Base-by-base conservation (phyloP, 306 rosid genomes). In the Calophaca sinica region DNA sequence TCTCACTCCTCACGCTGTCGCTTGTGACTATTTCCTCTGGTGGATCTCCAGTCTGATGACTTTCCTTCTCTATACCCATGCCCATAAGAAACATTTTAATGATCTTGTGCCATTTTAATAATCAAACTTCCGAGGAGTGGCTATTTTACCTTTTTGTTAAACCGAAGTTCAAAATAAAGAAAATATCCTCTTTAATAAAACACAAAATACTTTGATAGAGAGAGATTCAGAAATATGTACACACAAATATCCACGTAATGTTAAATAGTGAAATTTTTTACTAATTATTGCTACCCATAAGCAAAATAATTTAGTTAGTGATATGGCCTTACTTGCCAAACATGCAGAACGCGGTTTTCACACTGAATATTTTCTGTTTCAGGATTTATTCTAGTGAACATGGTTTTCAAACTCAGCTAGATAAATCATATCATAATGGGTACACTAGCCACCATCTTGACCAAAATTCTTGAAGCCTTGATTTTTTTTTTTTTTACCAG, bases 401-500 rank as follows among this genome's bases (percentile, higher is more conserved):
- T 69, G 55, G 54, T 39, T 61, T 61, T 61, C 35, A 39, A 78
- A 50, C 39, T 38, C 74, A 14, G 58, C 29, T 31, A 13, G 58
- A 66, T 66, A 54, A 41, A 32, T 26, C 15, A 12, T 36, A 36
- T 61, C 39, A 54, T n/a, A 64, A 28, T 53, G 48, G 65, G 7
- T 11, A 14, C 36, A 54, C 14, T 35, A 69, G 52, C 28, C 15
- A 36, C 48, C 65, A 60, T 28, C 54, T 45, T 45, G 62, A 70
- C 46, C 57, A 41, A 65, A 64, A 50, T 61, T 78, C 71, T 39
- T 13, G 41, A 65, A 66, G 38, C 55, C 67, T 33, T 41, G 66
- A 41, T 65, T 65, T 29, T 44, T 13, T 65, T 65, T 29, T 44
- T 13, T 32, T 66, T 5, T 68, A 67, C 38, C 74, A 48, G 10